Base-by-base conservation (phyloP, 2,329 filamentous ascomycete genomes). In the Fusarium azukiicola region DNA sequence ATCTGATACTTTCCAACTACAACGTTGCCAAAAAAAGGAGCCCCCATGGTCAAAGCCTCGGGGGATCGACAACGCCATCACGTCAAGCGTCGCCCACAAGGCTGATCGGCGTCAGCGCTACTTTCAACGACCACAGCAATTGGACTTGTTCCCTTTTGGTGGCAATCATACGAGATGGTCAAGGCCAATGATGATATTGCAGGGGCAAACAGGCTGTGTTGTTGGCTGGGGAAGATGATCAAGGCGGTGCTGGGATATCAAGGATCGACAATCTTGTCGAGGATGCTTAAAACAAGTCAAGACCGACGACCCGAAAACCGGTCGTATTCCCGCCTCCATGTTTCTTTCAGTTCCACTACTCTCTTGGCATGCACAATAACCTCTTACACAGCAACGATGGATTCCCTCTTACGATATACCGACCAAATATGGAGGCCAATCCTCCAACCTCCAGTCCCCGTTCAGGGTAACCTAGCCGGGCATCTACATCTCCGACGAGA, bases 31-130 rank as follows among this genome's bases (percentile, higher is more conserved):
- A 61, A 42, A 58, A 61, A 23, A 23, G 9, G 36, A 61, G 56
- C 56, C 56, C 23, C 36, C 27, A 32, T 27, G 27, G 27, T 27
- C 27, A 27, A 27, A 27, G 27, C 27, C 27, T 27, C 27, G 27
- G 27, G 27, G 27, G 27, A 61, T 61, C 56, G 36, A n/a, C 56
- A 61, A 61, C 5, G 27, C 36, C 21, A 61, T 61, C 38, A 61
- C 56, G 56, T 61, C 56, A 61, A 61, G 56, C 56, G 56, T 23
- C 36, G 16, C 14, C 27, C 56, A 61, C 14, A 42, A 17, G n/a
- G 54, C 36, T 61, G 54, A 61, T 61, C 36, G 21, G 40, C 56
- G 40, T 61, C 56, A 61, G 56, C 56, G 56, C 56, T 61, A 61
- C 40, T 42, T 42, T 42, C 40, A 42, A 14, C 40, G 40, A 42